phyloP scores from a whole-genome alignment of 1,139 yeast species.

The Taiozyma onychis region DNA sequence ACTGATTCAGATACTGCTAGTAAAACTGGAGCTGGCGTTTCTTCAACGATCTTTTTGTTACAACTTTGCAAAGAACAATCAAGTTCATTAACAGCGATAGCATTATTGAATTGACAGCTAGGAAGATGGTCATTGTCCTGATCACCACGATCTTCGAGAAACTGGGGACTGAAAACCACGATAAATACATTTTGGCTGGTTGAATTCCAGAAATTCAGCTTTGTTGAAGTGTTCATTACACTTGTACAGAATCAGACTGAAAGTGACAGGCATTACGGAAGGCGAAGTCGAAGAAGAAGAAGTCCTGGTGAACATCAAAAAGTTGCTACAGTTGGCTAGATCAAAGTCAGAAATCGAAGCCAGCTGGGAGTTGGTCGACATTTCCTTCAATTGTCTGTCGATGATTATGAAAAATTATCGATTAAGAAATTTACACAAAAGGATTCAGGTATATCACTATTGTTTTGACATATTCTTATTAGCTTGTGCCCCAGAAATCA shows the following conservation, averaged over 20 bases:
- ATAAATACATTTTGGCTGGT: conserved; percentile 67
- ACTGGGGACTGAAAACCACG: conserved; percentile 44
- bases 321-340: conserved; percentile 34
- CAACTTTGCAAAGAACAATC: no score
- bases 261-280: conserved; percentile 37
- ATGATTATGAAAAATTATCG: conserved; percentile 77
- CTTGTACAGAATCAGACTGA: conserved; percentile 59
- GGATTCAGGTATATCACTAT: conserved; percentile 91
- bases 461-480: conserved; percentile 86
- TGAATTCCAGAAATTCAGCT: conserved; percentile 44
- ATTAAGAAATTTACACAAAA: conserved; percentile 93
- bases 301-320: conserved; percentile 34
- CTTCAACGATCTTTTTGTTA: no score
- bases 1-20: conserved; percentile 68
- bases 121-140: conserved; percentile 76
- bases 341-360: conserved; percentile 32
- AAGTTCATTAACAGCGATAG: no score
- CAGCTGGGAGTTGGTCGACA: conserved; percentile 76
- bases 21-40: conserved; percentile 37
- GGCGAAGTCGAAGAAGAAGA: conserved; percentile 32
- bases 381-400: conserved; percentile 72
- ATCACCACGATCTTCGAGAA: conserved; percentile 51
- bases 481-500: conserved; percentile 99
- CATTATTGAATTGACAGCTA: conserved; percentile 16
- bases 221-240: conserved; percentile 75